Conservation (phyloP, 768 basidiomycete genomes). For the Tulasnella sp. region DNA sequence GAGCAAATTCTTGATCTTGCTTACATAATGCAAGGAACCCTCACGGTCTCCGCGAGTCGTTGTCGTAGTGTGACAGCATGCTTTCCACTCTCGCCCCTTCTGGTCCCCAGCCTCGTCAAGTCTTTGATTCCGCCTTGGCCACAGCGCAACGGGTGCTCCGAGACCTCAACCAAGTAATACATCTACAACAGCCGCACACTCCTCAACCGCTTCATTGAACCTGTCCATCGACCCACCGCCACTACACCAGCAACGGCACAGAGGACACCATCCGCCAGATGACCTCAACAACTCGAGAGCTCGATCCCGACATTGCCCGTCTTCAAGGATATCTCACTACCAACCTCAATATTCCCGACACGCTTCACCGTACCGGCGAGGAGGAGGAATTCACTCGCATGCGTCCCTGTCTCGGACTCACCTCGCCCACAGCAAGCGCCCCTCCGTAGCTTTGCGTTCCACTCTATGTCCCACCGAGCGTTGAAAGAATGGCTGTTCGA, state of each 20-base stretch:
- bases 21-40: no score
- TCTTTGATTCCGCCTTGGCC: not conserved
- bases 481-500: conserved; percentile 9
- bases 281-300: not conserved
- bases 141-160: not conserved
- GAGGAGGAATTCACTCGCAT: not conserved
- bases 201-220: not conserved
- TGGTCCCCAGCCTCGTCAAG: not conserved
- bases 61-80: not conserved
- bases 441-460: not conserved
- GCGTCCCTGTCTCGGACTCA: not conserved
- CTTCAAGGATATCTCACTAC: not conserved
- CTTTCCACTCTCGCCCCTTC: not conserved
- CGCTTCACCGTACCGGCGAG: not conserved
- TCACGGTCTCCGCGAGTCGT: not conserved
- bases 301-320: not conserved
- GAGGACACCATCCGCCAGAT: not conserved
- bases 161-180: not conserved
- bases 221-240: not conserved
- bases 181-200: not conserved
- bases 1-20: no score
- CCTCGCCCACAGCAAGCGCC: not conserved
- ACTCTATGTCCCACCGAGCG: conserved; percentile 8
- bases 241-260: not conserved
- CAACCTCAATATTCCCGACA: not conserved